Base-by-base conservation (phyloP, 768 basidiomycete species). In the Psilocybe cyanescens region DNA sequence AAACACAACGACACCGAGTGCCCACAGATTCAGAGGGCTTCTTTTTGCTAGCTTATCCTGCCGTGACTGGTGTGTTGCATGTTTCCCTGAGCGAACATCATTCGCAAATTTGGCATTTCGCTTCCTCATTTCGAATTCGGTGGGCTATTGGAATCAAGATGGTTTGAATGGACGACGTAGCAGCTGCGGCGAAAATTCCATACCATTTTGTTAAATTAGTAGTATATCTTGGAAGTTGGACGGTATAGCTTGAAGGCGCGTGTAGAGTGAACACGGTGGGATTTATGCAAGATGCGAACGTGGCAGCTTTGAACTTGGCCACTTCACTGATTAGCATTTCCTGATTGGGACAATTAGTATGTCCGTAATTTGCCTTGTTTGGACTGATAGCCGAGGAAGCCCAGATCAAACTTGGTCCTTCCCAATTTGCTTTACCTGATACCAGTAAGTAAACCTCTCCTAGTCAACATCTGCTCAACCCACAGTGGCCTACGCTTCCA, bases 61-160 rank as follows among this genome's bases (percentile, higher is more conserved):
- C 61, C 89, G 82, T 55, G 92, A 92, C 11, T 81, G 80, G 65
- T 90, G 88, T 61, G 84, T 82, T 1, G 90, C 85, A 50, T 91
- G 90, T 81, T 92, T 94, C 67, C 92, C 92, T 39, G 83, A 74
- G 64, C 84, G 86, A 64, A 85, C 88, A 62, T 87, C 86, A 61
- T 81, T 85, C 44, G 88, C 90, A 75, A 95, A 95, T 76, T 92
- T 89, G 59, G 82, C 83, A 74, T 94, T 95, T 74, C 86, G 85
- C 70, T 87, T 85, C 67, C 90, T 88, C 76, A 93, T 82, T 69
- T 94, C 92, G 72, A 91, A 92, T 79, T 90, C 85, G 57, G 89
- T 91, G 56, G 91, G 91, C 90, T 92, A 68, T 7, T 44, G 14
- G 11, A 44, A 54, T 48, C 3, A 37, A 28, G 47, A 17, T 52